Conservation (phyloP, 2,329 filamentous ascomycete genomes). For the Aspergillus cejpii region DNA sequence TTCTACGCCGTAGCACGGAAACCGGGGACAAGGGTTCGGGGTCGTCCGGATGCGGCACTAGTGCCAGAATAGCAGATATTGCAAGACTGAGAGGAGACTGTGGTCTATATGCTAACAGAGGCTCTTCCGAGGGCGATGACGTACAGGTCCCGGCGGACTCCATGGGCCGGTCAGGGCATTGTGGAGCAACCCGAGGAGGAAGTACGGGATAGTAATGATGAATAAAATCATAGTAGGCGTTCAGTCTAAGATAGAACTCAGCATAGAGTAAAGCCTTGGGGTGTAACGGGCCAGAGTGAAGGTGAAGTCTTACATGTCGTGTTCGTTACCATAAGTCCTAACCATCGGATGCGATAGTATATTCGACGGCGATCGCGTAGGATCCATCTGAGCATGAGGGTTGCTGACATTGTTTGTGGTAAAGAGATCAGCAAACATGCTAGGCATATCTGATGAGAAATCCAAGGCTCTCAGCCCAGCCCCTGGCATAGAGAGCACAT, state of each 20-base stretch:
- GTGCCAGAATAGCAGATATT: conserved; percentile 38
- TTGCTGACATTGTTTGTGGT: conserved; percentile 19
- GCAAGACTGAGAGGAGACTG: conserved; percentile 41
- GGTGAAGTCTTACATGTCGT: conserved; percentile 33
- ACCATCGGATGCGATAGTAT: conserved; percentile 27
- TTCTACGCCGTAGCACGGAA: conserved; percentile 34
- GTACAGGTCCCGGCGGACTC: conserved; percentile 27
- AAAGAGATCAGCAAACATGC: conserved; percentile 37
- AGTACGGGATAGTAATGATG: conserved; percentile 43
- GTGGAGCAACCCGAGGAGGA: conserved; percentile 31
- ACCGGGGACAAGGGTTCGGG: conserved; percentile 30
- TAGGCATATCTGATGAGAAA: conserved; percentile 32
- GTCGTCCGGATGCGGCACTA: conserved; percentile 40
- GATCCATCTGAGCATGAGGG: conserved; percentile 24
- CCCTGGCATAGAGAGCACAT: conserved; percentile 36
- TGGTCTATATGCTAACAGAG: conserved; percentile 32
- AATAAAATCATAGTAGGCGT: conserved; percentile 44
- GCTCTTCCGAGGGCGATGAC: conserved; percentile 27
- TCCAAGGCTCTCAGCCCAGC: conserved; percentile 38
- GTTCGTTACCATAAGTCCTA: conserved; percentile 37
- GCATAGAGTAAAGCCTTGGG: conserved; percentile 4
- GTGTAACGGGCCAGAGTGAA: neutral
- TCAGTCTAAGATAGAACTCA: conserved; percentile 30
- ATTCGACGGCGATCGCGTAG: conserved; percentile 24
- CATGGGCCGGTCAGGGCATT: conserved; percentile 30